Evolutionary conservation across 495 filamentous ascomycete genomes (phyloP).

Genomic region (Talaromyces proteolyticus): DNA sequence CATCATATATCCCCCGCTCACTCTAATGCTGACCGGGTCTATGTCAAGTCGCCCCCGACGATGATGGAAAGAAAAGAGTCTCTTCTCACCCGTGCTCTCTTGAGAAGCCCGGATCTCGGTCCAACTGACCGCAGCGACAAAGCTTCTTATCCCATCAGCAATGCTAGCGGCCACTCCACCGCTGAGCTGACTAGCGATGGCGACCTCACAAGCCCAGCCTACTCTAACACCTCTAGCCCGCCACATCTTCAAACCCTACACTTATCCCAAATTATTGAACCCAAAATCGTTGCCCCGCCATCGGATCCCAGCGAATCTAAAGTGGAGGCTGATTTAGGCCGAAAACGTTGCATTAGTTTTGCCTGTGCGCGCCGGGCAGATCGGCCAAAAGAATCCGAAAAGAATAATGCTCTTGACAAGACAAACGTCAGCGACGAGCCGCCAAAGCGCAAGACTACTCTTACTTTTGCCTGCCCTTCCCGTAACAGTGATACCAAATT

Average conservation of each 20-base stretch:
- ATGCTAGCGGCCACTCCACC: conserved; percentile 70
- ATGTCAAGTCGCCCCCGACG: conserved; percentile 30
- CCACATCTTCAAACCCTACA: conserved; percentile 47
- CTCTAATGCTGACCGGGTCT: conserved; percentile 22
- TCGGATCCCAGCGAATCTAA: conserved; percentile 27
- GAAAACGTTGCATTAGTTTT: conserved; percentile 89
- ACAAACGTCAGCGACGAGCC: conserved; percentile 16
- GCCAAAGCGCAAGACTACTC: conserved; percentile 43
- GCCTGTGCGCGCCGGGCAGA: conserved; percentile 59
- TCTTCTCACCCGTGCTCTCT: conserved; percentile 72
- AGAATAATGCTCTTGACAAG: conserved; percentile 8
- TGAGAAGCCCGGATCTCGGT: conserved; percentile 52
- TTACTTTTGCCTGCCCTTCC: conserved; percentile 58
- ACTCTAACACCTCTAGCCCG: conserved; percentile 83
- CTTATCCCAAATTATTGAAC: conserved; percentile 14
- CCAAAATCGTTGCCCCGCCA: conserved; percentile 11
- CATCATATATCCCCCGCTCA: conserved; percentile 21
- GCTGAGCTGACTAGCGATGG: conserved; percentile 88
- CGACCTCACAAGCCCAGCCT: conserved; percentile 83
- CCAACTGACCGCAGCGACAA: conserved; percentile 26
- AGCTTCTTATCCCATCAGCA: conserved; percentile 67
- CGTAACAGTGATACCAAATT: conserved; percentile 23
- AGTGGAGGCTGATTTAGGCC: conserved; percentile 54
- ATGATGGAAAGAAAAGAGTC: conserved; percentile 57
- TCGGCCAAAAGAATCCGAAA: conserved; percentile 14